Evolutionary conservation across 169 alveolate genomes (phyloP).

Genomic region (Amoebophrya sp.): DNA sequence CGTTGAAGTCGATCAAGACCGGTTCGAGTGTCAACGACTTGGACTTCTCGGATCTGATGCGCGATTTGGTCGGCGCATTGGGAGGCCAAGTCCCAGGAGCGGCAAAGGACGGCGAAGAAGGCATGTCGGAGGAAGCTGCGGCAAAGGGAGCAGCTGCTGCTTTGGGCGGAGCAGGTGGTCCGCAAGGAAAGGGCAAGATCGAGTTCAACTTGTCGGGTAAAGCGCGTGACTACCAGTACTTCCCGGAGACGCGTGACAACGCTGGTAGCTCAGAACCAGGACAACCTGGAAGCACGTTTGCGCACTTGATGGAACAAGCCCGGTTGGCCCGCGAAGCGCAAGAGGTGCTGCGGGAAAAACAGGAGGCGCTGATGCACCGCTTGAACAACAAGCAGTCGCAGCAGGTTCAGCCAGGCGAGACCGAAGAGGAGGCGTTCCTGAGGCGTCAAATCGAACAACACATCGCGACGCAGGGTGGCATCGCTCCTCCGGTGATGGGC

Average conservation of each 20-base stretch:
- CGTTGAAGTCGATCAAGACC: neutral
- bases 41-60: neutral
- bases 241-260: too few relatives aligned
- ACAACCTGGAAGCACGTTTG: too few relatives aligned
- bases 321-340: neutral
- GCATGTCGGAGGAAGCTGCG: too few relatives aligned
- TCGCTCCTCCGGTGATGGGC: neutral
- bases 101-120: neutral
- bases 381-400: neutral
- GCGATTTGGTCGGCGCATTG: neutral
- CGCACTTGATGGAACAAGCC: neutral
- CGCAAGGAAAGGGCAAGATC: too few relatives aligned
- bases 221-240: too few relatives aligned
- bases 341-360: neutral
- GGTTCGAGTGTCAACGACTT: neutral
- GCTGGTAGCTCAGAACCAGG: too few relatives aligned
- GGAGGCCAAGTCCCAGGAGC: neutral
- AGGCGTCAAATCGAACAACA: neutral
- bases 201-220: too few relatives aligned
- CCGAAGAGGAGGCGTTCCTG: neutral
- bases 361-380: neutral
- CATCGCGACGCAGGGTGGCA: neutral
- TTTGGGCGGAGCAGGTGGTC: too few relatives aligned
- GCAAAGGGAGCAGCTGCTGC: too few relatives aligned
- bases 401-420: neutral